A percentile compares a stretch with the other conserved stretches of the same genome.
phyloP scores from a whole-genome alignment of 306 rosid genomes.

The Lotus japonicus region DNA sequence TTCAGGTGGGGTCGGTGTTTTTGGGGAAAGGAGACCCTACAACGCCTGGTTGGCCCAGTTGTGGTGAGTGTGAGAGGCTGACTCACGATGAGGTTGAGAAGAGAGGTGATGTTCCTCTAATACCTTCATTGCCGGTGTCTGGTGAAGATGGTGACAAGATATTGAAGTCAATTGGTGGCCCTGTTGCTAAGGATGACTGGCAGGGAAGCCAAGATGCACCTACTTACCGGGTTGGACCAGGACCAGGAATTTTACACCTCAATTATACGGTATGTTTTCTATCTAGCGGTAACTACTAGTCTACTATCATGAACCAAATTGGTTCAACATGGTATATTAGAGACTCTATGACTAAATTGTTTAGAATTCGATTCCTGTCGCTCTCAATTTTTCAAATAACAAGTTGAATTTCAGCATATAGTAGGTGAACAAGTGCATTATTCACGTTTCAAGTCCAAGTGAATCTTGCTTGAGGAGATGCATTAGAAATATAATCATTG shows the following conservation, averaged over 20 bases:
- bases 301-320: too few relatives aligned
- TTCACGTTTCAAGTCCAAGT: too few relatives aligned
- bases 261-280: constrained; percentile 47
- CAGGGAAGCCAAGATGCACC: constrained; percentile 57
- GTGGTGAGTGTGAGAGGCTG: constrained; percentile 50
- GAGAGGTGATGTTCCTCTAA: constrained; percentile 46
- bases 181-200: constrained; percentile 61
- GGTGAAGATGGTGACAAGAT: constrained; percentile 53
- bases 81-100: constrained; percentile 39
- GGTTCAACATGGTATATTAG: too few relatives aligned
- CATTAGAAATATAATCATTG: too few relatives aligned
- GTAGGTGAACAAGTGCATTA: too few relatives aligned
- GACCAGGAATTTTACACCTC: constrained; percentile 65
- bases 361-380: too few relatives aligned
- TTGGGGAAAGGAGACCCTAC: constrained; percentile 56
- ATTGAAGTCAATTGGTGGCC: constrained; percentile 49
- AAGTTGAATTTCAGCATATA: too few relatives aligned
- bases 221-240: constrained; percentile 57
- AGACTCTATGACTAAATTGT: too few relatives aligned
- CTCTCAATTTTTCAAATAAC: too few relatives aligned
- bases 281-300: background rate
- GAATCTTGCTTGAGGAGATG: too few relatives aligned
- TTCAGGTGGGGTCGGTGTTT: constrained; percentile 59
- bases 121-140: constrained; percentile 67
- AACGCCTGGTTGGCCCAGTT: constrained; percentile 71